Evolutionary conservation across 1,284 basidiomycete species (phyloP), one percentile per base, ranked within the genome.

Genomic region (Waitea zeae): DNA sequence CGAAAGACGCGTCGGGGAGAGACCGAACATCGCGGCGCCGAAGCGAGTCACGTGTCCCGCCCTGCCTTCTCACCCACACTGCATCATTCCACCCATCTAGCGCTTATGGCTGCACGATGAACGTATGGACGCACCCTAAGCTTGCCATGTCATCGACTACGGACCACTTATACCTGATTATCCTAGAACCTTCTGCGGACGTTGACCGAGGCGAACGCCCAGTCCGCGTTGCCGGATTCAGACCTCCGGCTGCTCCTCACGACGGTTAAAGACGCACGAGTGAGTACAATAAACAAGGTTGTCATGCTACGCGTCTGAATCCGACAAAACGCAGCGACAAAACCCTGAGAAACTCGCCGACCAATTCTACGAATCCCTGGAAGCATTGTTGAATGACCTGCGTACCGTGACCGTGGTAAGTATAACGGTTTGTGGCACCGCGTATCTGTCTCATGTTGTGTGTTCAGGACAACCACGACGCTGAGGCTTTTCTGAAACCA

Each of bases 341-440:
- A n/a, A 31, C 48, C 79, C 83, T 53, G 55, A 61, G 34, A 87
- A 82, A 51, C 67, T 78, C 11, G 64, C 75, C n/a, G 87, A 93
- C 49, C 73, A 79, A 15, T 96, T 93, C 62, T 86, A 84, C 46
- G 89, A 93, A 44, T 81, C 83, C 1, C 63, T 95, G 34, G 90
- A 96, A 49, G 82, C 81, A 41, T 66, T 95, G 28, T 59, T 93
- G 35, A 59, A 62, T 33, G 90, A 96, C 61, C 65, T 96, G 40
- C 75, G 78, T 42, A 73, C 68, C 33, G 67, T 80, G 47, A 78
- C 77, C 22, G 69, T 80, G 53, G 82, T 86, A 48, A 46, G 71
- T 65, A 31, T 39, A 38, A 6, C 37, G 42, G 38, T 17, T 26
- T 32, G 40, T 32, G 28, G 37, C 31, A 17, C 36, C 26, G 15